phyloP scores from a whole-genome alignment of 2,329 filamentous ascomycete species.

The Penicillium sp. region DNA sequence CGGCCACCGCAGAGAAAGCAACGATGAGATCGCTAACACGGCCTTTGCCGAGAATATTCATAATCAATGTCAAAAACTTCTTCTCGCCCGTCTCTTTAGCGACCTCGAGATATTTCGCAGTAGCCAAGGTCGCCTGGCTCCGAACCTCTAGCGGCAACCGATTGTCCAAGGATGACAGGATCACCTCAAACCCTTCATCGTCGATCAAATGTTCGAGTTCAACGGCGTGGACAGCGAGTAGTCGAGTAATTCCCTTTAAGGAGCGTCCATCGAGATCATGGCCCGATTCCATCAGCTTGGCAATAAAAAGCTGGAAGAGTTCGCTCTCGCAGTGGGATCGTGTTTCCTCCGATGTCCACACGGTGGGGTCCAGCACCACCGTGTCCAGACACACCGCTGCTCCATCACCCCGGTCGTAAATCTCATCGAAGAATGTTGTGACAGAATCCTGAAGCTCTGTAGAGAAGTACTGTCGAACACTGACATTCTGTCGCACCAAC shows the following conservation, averaged over 20 bases:
- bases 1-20: constrained; percentile 87
- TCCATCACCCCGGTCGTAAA: constrained; percentile 49
- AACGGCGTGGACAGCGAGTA: constrained; percentile 55
- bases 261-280: constrained; percentile 66
- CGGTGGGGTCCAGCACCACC: constrained; percentile 45
- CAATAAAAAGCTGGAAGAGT: constrained; percentile 66
- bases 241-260: constrained; percentile 59
- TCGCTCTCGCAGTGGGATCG: constrained; percentile 47
- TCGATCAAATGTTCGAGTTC: constrained; percentile 54
- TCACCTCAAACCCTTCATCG: constrained; percentile 74
- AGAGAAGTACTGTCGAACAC: constrained; percentile 45
- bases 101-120: constrained; percentile 78
- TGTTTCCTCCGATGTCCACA: constrained; percentile 46
- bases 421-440: constrained; percentile 49
- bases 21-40: constrained; percentile 86
- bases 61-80: constrained; percentile 72
- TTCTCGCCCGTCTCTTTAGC: constrained; percentile 68
- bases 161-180: constrained; percentile 84
- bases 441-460: constrained; percentile 43
- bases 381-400: constrained; percentile 48
- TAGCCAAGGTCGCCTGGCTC: constrained; percentile 76
- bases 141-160: constrained; percentile 70
- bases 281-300: constrained; percentile 85
- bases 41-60: constrained; percentile 65
- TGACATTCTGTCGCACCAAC: constrained; percentile 44